Percentiles rank a stretch among this genome's conserved stretches.
Conservation (phyloP, 139 green algal genomes). For the Bryopsis sp. region DNA sequence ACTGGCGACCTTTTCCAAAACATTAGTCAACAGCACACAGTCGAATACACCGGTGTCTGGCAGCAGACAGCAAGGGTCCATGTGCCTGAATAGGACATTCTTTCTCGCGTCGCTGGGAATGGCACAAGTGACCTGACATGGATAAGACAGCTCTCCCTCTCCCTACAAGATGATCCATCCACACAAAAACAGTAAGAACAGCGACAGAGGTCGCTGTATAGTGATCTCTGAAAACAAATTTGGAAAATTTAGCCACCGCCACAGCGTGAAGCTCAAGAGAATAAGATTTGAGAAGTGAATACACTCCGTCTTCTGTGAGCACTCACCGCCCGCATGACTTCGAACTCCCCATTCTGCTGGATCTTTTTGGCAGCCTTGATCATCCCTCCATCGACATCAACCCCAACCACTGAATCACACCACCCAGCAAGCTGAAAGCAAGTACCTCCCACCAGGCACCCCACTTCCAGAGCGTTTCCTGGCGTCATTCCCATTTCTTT, state of each 20-base stretch:
- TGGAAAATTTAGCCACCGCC: neutral
- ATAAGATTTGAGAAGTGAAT: too few species aligned
- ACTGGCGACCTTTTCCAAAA: slow-evolving; percentile 25
- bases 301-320: too few species aligned
- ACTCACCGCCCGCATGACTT: neutral
- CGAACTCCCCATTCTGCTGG: slow-evolving; percentile 10
- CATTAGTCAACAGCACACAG: slow-evolving; percentile 25
- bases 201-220: too few species aligned
- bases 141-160: neutral
- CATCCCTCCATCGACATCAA: slow-evolving; percentile 16
- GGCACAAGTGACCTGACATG: neutral
- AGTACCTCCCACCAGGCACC: slow-evolving; percentile 17
- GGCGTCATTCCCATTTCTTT: neutral
- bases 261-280: too few species aligned
- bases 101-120: slow-evolving; percentile 2
- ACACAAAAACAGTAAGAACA: too few species aligned
- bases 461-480: slow-evolving; percentile 17
- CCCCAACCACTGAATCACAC: slow-evolving; percentile 17
- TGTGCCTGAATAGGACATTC: slow-evolving; percentile 26
- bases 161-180: too few species aligned
- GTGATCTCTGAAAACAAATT: neutral
- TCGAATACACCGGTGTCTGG: slow-evolving; percentile 27
- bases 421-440: slow-evolving; percentile 17
- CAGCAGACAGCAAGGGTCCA: slow-evolving; percentile 26
- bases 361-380: slow-evolving; percentile 12